Evolutionary conservation across 2,329 filamentous ascomycete genomes (phyloP).

Genomic region (Grosmannia penicillata): DNA sequence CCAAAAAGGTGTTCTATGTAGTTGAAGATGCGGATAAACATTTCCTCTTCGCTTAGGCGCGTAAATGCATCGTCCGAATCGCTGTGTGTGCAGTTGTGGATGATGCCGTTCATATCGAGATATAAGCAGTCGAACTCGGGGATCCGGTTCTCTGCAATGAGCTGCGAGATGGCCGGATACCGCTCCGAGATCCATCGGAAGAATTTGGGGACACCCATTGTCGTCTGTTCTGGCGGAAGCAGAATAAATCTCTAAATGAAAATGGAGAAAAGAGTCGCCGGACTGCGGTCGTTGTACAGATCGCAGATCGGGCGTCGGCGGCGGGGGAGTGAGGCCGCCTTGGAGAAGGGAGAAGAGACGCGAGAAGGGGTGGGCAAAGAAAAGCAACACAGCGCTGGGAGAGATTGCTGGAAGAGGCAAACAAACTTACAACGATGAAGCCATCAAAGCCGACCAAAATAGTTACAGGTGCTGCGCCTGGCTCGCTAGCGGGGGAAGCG

Average conservation of each 20-base stretch:
- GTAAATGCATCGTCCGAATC: slow-evolving; percentile 86
- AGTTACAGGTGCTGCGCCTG: too few relatives aligned
- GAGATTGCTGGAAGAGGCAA: too few relatives aligned
- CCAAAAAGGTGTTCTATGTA: slow-evolving; percentile 98
- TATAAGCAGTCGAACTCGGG: slow-evolving; percentile 98
- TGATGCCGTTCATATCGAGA: slow-evolving; percentile 98
- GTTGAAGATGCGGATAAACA: slow-evolving; percentile 99
- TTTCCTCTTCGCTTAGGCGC: slow-evolving; percentile 90
- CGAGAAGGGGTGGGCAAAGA: too few relatives aligned
- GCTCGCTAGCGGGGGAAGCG: too few relatives aligned
- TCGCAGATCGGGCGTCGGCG: background rate
- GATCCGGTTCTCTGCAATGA: slow-evolving; percentile 97
- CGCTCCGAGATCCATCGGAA: slow-evolving; percentile 99
- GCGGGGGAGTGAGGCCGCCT: too few relatives aligned
- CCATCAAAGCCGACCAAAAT: too few relatives aligned
- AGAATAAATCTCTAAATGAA: background rate
- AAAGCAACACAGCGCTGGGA: too few relatives aligned
- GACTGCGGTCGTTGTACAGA: background rate
- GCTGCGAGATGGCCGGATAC: slow-evolving; percentile 94
- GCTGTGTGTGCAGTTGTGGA: slow-evolving; percentile 98
- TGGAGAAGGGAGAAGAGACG: too few relatives aligned
- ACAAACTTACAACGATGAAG: too few relatives aligned
- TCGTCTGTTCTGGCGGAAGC: background rate
- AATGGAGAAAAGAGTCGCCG: background rate
- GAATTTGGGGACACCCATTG: slow-evolving; percentile 60